A percentile compares a stretch with the other conserved stretches of the same genome.
Evolutionary conservation across 345 rosid genomes (phyloP).

Genomic region (Angophora floribunda): DNA sequence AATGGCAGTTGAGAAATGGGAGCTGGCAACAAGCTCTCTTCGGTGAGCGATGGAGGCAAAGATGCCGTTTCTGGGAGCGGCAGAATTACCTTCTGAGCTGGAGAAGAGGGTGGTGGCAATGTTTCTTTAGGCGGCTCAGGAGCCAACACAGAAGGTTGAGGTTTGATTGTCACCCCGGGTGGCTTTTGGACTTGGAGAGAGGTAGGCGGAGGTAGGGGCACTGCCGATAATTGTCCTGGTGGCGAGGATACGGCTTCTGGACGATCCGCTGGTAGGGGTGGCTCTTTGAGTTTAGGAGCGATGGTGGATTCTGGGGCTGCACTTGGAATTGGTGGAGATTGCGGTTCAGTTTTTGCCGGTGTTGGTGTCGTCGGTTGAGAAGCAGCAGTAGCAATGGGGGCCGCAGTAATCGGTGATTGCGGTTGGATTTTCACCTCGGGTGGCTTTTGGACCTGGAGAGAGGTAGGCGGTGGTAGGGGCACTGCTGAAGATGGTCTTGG

Average conservation of each 20-base stretch:
- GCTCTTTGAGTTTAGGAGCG: no score
- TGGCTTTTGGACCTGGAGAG: neutral
- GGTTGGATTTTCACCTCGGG: conserved; percentile 1
- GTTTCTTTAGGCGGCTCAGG: neutral
- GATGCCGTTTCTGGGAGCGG: neutral
- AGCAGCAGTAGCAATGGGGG: conserved; percentile 8
- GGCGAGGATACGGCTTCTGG: no score
- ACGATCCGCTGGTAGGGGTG: no score
- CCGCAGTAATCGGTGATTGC: conserved; percentile 18
- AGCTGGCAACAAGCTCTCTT: neutral
- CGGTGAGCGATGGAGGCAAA: neutral
- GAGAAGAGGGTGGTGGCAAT: neutral
- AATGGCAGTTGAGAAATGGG: neutral
- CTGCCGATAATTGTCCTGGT: no score
- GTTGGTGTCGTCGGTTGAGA: conserved; percentile 5
- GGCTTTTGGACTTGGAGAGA: no score
- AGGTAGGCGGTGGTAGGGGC: neutral
- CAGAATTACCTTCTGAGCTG: neutral
- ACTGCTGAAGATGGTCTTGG: neutral
- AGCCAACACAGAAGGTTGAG: neutral
- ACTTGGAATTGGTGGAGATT: no score
- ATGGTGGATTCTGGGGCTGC: no score
- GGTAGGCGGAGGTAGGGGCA: no score
- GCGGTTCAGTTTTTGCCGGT: conserved; percentile 5
- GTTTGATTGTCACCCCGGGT: neutral